Percentiles rank a stretch among this genome's conserved stretches.
These are phyloP conservation scores for Cyclotella cryptica DNA, from an alignment of 108 stramenopile species.

Conservation along the genomic window DNA sequence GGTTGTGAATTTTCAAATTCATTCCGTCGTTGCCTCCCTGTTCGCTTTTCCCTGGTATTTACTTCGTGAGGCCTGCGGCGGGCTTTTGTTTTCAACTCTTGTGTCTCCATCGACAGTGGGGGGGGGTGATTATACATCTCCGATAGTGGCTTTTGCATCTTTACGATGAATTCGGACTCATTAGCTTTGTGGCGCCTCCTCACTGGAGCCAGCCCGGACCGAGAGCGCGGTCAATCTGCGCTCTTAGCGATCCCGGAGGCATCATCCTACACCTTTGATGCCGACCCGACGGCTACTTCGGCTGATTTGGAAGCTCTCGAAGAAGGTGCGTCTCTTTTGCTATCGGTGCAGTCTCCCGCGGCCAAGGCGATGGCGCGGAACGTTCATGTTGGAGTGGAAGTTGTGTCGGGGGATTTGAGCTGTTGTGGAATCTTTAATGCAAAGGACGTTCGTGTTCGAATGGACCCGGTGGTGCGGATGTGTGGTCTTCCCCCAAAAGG, in stretches of 20 bases:
- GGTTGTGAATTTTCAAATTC: slow-evolving; percentile 9
- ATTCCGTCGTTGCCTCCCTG: not conserved
- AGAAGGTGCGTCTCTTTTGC: not conserved
- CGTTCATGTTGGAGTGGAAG: not conserved
- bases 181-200: not conserved
- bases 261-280: slow-evolving; percentile 3
- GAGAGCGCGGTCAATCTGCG: not conserved
- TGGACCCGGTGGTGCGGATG: not conserved
- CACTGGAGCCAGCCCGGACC: not conserved
- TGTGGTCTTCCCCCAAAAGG: slow-evolving; percentile 3
- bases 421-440: slow-evolving; percentile 9
- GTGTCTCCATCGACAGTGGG: slow-evolving; percentile 1
- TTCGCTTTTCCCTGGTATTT: not conserved
- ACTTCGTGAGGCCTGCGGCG: not conserved
- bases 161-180: not conserved
- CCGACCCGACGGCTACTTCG: not conserved
- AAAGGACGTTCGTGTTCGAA: not conserved
- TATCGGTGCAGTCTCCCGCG: not conserved
- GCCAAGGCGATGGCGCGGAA: slow-evolving; percentile 3
- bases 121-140: slow-evolving; percentile 8
- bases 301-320: not conserved
- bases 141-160: not conserved
- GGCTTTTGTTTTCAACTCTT: slow-evolving; percentile 3
- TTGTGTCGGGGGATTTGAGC: not conserved
- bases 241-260: not conserved